Percentiles rank a stretch among this genome's conserved stretches.
Evolutionary conservation across 805 yeast species (phyloP).

Genomic region (Teunomyces lycoperdinae): DNA sequence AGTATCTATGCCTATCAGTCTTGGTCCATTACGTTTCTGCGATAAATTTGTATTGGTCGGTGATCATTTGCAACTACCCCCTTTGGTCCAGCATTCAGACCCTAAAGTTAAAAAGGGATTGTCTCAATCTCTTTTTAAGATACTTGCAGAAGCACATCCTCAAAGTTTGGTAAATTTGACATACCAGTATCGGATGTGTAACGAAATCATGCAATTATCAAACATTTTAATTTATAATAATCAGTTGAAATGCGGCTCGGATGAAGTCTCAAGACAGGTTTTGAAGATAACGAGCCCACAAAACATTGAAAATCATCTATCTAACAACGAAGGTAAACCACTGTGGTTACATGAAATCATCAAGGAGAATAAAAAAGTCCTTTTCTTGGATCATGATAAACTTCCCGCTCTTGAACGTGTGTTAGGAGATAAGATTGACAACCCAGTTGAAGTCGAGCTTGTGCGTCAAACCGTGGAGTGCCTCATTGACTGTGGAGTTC

Average conservation of each 20-base stretch:
- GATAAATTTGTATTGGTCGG: constrained; percentile 90
- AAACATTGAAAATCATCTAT: constrained; percentile 15
- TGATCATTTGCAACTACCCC: constrained; percentile 92
- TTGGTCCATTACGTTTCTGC: constrained; percentile 81
- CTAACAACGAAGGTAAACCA: not conserved
- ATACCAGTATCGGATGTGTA: constrained; percentile 89
- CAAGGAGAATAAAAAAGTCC: constrained; percentile 55
- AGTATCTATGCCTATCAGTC: constrained; percentile 82
- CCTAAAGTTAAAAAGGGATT: constrained; percentile 65
- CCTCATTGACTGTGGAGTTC: constrained; percentile 58
- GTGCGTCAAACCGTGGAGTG: constrained; percentile 61
- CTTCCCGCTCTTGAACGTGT: constrained; percentile 56
- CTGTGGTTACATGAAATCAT: constrained; percentile 61
- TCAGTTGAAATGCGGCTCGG: constrained; percentile 71
- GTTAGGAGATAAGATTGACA: constrained; percentile 67
- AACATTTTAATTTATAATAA: constrained; percentile 78
- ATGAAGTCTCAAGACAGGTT: constrained; percentile 55
- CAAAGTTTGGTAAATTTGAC: constrained; percentile 71
- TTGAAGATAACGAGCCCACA: constrained; percentile 48
- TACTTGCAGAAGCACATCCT: constrained; percentile 71
- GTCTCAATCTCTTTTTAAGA: constrained; percentile 72
- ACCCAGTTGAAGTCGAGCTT: constrained; percentile 67
- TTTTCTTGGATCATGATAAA: constrained; percentile 77
- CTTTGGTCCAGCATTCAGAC: constrained; percentile 62
- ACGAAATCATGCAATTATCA: constrained; percentile 80